phyloP scores from a whole-genome alignment of 2,329 filamentous ascomycete genomes.

The Phialemoniopsis sp. region DNA sequence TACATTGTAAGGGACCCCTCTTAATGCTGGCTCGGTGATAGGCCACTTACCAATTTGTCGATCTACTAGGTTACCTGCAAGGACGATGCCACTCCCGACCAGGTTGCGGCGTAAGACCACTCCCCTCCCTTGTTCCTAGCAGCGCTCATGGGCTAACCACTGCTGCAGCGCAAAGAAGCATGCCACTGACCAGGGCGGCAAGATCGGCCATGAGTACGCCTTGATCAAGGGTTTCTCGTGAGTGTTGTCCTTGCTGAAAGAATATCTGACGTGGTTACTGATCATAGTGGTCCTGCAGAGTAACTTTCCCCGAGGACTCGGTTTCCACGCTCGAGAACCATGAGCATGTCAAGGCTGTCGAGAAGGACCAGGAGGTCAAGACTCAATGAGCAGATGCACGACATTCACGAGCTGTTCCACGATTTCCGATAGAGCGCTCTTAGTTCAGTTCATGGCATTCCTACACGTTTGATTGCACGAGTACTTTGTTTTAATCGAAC shows the following conservation, averaged over 20 bases:
- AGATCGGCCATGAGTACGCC: constrained; percentile 78
- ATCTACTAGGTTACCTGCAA: constrained; percentile 71
- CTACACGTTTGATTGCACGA: too few species aligned
- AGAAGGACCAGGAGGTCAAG: constrained; percentile 65
- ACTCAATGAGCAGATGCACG: constrained; percentile 54
- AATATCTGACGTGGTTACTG: constrained; percentile 5
- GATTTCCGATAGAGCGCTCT: too few species aligned
- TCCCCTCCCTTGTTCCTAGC: neutral
- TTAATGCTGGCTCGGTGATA: neutral
- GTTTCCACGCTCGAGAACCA: constrained; percentile 62
- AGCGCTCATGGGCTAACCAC: constrained; percentile 2
- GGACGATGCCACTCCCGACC: constrained; percentile 57
- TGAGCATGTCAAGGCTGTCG: constrained; percentile 70
- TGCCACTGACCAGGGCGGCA: constrained; percentile 71
- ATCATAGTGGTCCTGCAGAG: constrained; percentile 42
- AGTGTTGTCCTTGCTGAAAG: constrained; percentile 24
- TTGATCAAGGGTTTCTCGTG: constrained; percentile 94
- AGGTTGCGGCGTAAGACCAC: constrained; percentile 62
- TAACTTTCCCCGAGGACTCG: constrained; percentile 64
- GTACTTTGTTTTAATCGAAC: too few species aligned
- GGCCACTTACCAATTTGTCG: neutral
- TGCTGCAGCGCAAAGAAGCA: constrained; percentile 67
- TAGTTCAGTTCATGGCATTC: too few species aligned
- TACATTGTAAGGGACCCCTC: constrained; percentile 44
- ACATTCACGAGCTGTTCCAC: too few species aligned